A percentile compares a stretch with the other conserved stretches of the same genome.
Conservation (phyloP, 495 filamentous ascomycete genomes). For the Podospora anserina region DNA sequence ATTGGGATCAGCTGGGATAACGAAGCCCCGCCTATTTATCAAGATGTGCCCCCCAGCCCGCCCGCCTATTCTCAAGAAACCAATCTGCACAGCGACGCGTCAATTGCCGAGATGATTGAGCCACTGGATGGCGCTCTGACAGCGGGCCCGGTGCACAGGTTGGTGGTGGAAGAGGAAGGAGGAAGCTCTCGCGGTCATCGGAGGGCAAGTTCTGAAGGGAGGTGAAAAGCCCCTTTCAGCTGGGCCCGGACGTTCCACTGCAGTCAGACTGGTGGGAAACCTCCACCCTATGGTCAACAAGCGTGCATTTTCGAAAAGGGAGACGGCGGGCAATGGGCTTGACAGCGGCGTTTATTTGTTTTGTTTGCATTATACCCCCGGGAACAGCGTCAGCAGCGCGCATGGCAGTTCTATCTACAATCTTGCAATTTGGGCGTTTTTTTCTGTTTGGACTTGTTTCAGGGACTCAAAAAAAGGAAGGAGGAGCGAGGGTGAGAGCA, state of each 20-base stretch:
- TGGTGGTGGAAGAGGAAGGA: neutral
- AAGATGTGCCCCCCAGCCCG: conserved; percentile 86
- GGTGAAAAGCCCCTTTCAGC: conserved; percentile 20
- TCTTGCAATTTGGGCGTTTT: neutral
- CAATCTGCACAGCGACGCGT: conserved; percentile 10
- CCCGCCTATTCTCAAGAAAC: conserved; percentile 61
- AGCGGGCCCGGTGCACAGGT: neutral
- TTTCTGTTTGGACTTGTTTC: neutral
- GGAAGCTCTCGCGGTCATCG: neutral
- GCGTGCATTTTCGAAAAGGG: neutral
- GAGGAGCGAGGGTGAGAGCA: neutral
- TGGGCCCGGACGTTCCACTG: conserved; percentile 9
- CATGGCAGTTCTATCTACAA: neutral
- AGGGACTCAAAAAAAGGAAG: neutral
- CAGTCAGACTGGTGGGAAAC: neutral
- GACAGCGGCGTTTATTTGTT: neutral
- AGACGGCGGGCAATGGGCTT: neutral
- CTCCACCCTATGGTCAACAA: neutral
- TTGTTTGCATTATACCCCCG: conserved; percentile 12
- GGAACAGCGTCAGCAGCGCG: neutral
- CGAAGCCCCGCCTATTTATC: conserved; percentile 90
- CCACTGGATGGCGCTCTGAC: conserved; percentile 23
- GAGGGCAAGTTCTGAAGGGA: conserved; percentile 16
- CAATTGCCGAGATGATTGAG: conserved; percentile 29
- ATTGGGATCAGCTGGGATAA: conserved; percentile 97